Percentiles rank a stretch among this genome's conserved stretches.
Evolutionary conservation across 1,284 basidiomycete genomes (phyloP).

Genomic region (Binderoboletus segoi): DNA sequence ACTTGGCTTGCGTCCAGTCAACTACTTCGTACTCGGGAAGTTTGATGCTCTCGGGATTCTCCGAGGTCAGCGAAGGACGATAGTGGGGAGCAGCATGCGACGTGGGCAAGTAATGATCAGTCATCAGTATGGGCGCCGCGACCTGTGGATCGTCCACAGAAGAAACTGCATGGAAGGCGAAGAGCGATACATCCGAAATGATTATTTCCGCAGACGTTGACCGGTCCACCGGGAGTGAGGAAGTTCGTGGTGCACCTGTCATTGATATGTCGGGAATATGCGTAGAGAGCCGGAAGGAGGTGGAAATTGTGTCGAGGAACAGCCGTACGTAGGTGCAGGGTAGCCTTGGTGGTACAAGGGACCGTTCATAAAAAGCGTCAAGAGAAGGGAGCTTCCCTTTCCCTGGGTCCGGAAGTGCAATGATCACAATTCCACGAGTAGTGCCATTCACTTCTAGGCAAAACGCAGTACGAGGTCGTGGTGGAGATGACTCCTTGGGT

Average conservation of each 20-base stretch:
- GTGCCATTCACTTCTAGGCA: conserved; percentile 39
- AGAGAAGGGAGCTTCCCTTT: conserved; percentile 16
- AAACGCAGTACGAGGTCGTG: conserved; percentile 19
- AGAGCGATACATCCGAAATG: conserved; percentile 55
- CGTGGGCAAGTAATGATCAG: conserved; percentile 56
- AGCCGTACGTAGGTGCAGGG: conserved; percentile 56
- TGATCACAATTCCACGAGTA: conserved; percentile 51
- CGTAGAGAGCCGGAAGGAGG: conserved; percentile 32
- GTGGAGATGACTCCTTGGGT: conserved; percentile 7
- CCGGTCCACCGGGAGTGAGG: conserved; percentile 2
- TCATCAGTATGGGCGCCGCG: conserved; percentile 64
- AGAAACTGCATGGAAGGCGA: conserved; percentile 43
- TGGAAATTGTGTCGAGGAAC: conserved; percentile 54
- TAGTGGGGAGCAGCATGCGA: conserved; percentile 49
- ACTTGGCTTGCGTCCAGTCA: conserved; percentile 61
- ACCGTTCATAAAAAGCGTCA: conserved; percentile 52
- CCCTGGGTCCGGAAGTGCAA: conserved; percentile 42
- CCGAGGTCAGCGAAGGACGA: conserved; percentile 40
- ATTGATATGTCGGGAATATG: conserved; percentile 2
- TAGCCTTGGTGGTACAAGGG: conserved; percentile 55
- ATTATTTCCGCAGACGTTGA: conserved; percentile 35
- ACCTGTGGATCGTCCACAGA: conserved; percentile 30
- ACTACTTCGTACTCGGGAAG: conserved; percentile 58
- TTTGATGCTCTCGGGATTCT: conserved; percentile 25
- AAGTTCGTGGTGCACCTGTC: conserved; percentile 7